These are phyloP conservation scores for Blastobotrys arbuscula DNA, from an alignment of 1,139 yeast species.

Conservation along the genomic window DNA sequence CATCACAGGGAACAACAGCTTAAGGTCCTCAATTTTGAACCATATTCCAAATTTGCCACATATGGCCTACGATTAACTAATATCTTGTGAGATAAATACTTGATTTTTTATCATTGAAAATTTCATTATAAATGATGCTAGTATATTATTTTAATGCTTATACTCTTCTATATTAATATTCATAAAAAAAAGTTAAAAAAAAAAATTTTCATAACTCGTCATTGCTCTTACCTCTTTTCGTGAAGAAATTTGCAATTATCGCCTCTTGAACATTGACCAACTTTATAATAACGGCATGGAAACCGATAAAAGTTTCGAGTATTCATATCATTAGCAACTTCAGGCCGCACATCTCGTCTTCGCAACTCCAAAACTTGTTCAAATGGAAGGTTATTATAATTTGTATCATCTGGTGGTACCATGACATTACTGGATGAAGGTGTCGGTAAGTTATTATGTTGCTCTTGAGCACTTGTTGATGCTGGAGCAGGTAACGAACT, in stretches of 20 bases:
- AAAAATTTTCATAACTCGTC: not conserved
- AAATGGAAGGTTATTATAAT: not conserved
- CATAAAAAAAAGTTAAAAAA: no score
- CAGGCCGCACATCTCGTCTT: slow-evolving; percentile 19
- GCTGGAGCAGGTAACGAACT: not conserved
- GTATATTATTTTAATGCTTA: no score
- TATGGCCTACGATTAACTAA: no score
- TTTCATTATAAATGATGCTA: no score
- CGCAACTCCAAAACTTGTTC: slow-evolving; percentile 14
- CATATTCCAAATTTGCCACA: no score
- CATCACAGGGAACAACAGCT: no score
- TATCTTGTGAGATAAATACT: no score
- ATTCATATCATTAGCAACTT: slow-evolving; percentile 19
- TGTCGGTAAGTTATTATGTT: no score
- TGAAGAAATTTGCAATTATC: slow-evolving; percentile 21
- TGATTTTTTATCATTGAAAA: no score
- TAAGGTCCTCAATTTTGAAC: no score
- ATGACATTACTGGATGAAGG: not conserved
- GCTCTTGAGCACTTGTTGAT: no score
- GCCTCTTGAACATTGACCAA: slow-evolving; percentile 19
- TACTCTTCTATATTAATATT: no score
- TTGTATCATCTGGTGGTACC: not conserved
- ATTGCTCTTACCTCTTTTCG: not conserved
- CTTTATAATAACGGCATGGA: slow-evolving; percentile 18
- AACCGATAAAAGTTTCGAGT: slow-evolving; percentile 16